Evolutionary conservation across 305 asterid species (phyloP), one percentile per base, ranked within the genome.

Genomic region (Fraxinus floribunda): DNA sequence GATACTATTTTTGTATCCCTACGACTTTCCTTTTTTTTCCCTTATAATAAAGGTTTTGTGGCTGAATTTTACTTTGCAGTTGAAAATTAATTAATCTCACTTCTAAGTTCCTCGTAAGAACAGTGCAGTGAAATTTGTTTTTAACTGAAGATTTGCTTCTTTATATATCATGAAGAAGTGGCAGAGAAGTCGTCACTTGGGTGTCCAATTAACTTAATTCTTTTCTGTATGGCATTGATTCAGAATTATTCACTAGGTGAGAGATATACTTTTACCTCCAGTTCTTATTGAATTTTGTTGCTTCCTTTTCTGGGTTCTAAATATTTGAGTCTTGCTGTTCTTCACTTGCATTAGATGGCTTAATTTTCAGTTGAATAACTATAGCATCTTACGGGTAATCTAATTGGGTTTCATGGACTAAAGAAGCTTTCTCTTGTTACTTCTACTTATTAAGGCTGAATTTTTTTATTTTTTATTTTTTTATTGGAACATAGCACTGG

Each of bases 1-100:
- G 76, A 26, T 78, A 66, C 81, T 87, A 35, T 13, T 16, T 81
- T 46, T 73, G 70, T 79, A 71, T 64, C 64, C 44, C 29, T 55
- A 82, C 71, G 15, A 62, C 24, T 64, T 80, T 76, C 34, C 34
- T 32, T 26, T 18, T 64, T 64, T 24, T 26, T 0, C 49, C 32
- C 20, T 81, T 79, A 44, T 81, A 84, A 84, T 46, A 20, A 24
- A 24, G 36, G 76, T 79, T 66, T 10, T 32, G 16, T 74, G 75
- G 49, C 77, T 10, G 60, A 78, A 57, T 68, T 68, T 68, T 66
- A 66, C 36, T 66, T 26, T 66, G 35, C 36, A 3, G 7, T 66
- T 66, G 74, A 66, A 66, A 24, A 11, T 66, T 66, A 66, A 66
- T 66, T n/a, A 66, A 66, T 26, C 18, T 66, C 74, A 66, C 74